These are phyloP conservation scores for Erythrophleum fordii DNA, from an alignment of 306 rosid species.

Conservation along the genomic window DNA sequence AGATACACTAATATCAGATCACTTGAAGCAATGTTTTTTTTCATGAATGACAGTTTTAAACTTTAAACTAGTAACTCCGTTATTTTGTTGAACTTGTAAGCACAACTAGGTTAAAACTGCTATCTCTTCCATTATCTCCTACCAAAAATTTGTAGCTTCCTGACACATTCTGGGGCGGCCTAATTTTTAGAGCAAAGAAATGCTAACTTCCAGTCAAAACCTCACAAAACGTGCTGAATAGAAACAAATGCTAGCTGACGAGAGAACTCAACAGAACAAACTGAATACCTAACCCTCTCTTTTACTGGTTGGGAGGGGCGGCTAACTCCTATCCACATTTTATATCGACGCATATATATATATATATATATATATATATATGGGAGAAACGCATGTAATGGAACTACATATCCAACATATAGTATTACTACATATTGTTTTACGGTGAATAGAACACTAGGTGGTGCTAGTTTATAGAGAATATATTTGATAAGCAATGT, in stretches of 20 bases:
- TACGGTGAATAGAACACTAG: not conserved
- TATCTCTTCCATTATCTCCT: not conserved
- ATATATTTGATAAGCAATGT: not conserved
- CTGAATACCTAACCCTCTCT: slow-evolving; percentile 39
- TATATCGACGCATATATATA: slow-evolving; percentile 16
- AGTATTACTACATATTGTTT: not conserved
- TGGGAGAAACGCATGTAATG: too few relatives aligned
- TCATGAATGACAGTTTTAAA: too few relatives aligned
- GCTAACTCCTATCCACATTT: slow-evolving; percentile 25
- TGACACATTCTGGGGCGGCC: not conserved
- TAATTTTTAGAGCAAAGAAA: not conserved
- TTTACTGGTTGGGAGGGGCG: slow-evolving; percentile 38
- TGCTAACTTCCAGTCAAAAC: slow-evolving; percentile 7
- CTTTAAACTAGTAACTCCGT: not conserved
- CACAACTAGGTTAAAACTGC: not conserved
- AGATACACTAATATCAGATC: not conserved
- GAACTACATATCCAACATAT: not conserved
- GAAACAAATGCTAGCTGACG: slow-evolving; percentile 45
- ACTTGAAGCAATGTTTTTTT: not conserved
- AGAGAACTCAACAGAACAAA: slow-evolving; percentile 44
- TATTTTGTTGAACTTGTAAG: not conserved
- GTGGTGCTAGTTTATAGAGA: not conserved
- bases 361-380: too few relatives aligned
- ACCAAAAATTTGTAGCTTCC: not conserved
- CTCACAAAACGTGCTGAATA: slow-evolving; percentile 26